Percentiles rank a stretch among this genome's conserved stretches.
Conservation (phyloP, 2,329 filamentous ascomycete genomes). For the Ceratocystis destructans region DNA sequence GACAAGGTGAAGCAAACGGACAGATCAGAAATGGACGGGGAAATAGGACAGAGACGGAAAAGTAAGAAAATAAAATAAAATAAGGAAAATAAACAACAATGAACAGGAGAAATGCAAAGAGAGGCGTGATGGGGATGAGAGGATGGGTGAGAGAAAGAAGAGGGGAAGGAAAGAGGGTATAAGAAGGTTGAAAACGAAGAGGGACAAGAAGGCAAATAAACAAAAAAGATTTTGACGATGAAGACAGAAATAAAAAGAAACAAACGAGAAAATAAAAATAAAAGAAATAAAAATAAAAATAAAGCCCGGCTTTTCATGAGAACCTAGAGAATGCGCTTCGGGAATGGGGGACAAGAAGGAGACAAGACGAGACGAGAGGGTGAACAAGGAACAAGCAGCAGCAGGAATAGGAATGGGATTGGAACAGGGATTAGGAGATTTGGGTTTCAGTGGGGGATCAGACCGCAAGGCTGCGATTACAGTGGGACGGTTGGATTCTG, state of each 20-base stretch:
- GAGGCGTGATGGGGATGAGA: not conserved
- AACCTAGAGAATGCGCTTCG: not conserved
- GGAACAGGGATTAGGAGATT: not conserved
- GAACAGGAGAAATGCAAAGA: conserved; percentile 3
- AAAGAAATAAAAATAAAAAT: not conserved
- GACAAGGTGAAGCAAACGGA: not conserved
- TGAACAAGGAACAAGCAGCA: not conserved
- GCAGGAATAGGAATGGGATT: conserved; percentile 7
- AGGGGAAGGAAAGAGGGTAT: not conserved
- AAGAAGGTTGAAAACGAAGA: not conserved
- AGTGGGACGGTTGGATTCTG: not conserved
- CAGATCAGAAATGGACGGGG: not conserved
- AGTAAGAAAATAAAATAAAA: not conserved
- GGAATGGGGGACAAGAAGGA: not conserved
- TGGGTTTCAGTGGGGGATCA: conserved; percentile 4
- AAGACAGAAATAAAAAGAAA: not conserved
- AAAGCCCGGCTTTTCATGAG: too few species aligned
- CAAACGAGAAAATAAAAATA: not conserved
- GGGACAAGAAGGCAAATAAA: not conserved
- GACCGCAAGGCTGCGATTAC: not conserved
- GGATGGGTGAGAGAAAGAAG: not conserved
- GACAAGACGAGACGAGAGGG: too few species aligned
- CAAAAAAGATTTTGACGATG: not conserved
- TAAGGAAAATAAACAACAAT: conserved; percentile 6
- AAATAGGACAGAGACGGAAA: not conserved